These are phyloP conservation scores for Furcasterigmium sp. DNA, from an alignment of 2,329 filamentous ascomycete species.

Conservation along the genomic window DNA sequence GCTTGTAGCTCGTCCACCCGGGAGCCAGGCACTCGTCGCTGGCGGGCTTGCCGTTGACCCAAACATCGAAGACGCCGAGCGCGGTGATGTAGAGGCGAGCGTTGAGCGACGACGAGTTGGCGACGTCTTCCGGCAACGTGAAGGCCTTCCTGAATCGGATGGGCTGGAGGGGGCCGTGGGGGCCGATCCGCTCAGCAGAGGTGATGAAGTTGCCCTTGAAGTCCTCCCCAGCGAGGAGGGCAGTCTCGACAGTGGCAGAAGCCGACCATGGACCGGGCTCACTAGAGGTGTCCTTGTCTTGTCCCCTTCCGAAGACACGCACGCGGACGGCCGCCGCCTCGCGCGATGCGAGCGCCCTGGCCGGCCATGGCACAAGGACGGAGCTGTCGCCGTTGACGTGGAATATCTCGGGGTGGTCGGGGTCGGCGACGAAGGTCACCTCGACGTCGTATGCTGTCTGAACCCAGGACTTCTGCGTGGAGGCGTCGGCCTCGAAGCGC, in stretches of 20 bases:
- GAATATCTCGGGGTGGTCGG: neutral
- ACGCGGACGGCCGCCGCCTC: slow-evolving; percentile 21
- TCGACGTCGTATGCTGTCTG: slow-evolving; percentile 14
- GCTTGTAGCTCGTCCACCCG: slow-evolving; percentile 38
- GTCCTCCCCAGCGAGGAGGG: slow-evolving; percentile 1
- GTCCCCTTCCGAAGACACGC: slow-evolving; percentile 16
- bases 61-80: slow-evolving; percentile 29
- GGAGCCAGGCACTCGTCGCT: slow-evolving; percentile 28
- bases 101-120: neutral
- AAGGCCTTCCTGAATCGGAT: slow-evolving; percentile 8
- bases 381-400: slow-evolving; percentile 4
- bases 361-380: slow-evolving; percentile 11
- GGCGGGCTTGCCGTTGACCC: slow-evolving; percentile 28
- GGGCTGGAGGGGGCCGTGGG: slow-evolving; percentile 4
- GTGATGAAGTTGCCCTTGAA: slow-evolving; percentile 7
- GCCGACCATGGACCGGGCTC: slow-evolving; percentile 5
- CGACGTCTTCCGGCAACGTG: neutral
- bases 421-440: slow-evolving; percentile 3
- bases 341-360: slow-evolving; percentile 16
- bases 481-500: slow-evolving; percentile 4
- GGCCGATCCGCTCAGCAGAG: neutral
- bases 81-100: slow-evolving; percentile 29
- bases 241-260: slow-evolving; percentile 4
- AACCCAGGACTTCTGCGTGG: slow-evolving; percentile 6
- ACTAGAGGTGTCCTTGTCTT: neutral